phyloP scores from a whole-genome alignment of 176 grass and related monocot species.

The Zoysia pacifica region DNA sequence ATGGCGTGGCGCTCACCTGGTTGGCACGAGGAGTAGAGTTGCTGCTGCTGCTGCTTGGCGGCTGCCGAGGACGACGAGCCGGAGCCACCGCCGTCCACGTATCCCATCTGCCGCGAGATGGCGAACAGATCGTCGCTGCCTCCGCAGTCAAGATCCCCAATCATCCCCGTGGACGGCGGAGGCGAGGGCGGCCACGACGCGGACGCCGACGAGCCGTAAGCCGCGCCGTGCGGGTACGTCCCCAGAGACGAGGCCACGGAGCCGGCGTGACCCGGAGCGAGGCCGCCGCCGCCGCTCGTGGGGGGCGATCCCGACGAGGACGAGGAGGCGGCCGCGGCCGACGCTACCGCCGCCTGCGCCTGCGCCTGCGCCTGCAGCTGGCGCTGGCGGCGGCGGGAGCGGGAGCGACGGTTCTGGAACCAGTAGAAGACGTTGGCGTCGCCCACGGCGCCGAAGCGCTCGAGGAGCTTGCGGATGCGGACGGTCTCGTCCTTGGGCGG shows the following conservation, averaged over 20 bases:
- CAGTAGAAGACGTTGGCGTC: slow-evolving; percentile 99
- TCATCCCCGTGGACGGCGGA: slow-evolving; percentile 42
- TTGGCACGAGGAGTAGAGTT: slow-evolving; percentile 64
- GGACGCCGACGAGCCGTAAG: slow-evolving; percentile 31
- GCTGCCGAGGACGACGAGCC: slow-evolving; percentile 41
- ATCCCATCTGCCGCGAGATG: slow-evolving; percentile 82
- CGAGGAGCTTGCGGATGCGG: slow-evolving; percentile 88
- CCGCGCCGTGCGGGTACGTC: slow-evolving; percentile 39
- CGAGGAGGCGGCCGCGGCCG: not conserved
- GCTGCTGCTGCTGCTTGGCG: slow-evolving; percentile 28
- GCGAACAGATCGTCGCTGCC: slow-evolving; percentile 81
- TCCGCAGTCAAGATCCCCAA: slow-evolving; percentile 36
- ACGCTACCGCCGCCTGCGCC: not conserved
- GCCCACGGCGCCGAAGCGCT: slow-evolving; percentile 86
- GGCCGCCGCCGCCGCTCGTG: not conserved
- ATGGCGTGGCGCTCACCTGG: slow-evolving; percentile 45
- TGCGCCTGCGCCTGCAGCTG: slow-evolving; percentile 66
- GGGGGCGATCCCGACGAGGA: slow-evolving; percentile 37
- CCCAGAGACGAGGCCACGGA: slow-evolving; percentile 10
- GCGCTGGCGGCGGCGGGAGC: slow-evolving; percentile 90
- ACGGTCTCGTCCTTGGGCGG: slow-evolving; percentile 95
- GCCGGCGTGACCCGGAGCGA: slow-evolving; percentile 22
- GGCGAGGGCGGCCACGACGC: slow-evolving; percentile 47
- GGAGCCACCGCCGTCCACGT: slow-evolving; percentile 40
- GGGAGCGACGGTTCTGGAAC: slow-evolving; percentile 96